These are phyloP conservation scores for Diaporthe velutina DNA, from an alignment of 2,329 filamentous ascomycete species.

Conservation along the genomic window DNA sequence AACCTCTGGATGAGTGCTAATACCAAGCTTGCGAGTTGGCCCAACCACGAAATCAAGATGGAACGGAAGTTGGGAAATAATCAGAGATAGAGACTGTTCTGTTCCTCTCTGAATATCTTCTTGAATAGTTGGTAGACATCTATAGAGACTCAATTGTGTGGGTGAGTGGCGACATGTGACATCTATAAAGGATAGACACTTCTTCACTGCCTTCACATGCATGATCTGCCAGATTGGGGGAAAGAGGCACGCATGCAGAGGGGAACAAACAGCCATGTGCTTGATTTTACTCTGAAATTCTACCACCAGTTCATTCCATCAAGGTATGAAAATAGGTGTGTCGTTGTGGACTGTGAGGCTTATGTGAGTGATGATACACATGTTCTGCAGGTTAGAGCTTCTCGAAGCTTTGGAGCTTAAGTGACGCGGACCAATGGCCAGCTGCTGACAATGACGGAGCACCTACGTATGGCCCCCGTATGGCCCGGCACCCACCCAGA, in stretches of 20 bases:
- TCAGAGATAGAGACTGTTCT: no score
- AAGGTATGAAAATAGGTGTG: background rate
- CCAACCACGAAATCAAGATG: no score
- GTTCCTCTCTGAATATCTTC: no score
- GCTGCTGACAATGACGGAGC: slow-evolving; percentile 17
- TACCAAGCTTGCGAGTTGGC: no score
- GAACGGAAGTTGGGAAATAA: no score
- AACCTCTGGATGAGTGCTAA: no score
- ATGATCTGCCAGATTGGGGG: no score
- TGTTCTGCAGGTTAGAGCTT: background rate
- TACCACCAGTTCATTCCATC: background rate
- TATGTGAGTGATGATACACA: background rate
- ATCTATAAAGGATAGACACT: background rate
- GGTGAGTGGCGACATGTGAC: accelerated
- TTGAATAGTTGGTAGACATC: no score
- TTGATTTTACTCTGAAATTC: background rate
- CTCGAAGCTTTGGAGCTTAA: slow-evolving; percentile 2
- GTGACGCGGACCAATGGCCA: background rate
- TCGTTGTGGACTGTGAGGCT: background rate
- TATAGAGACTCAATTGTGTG: no score
- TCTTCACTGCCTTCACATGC: no score
- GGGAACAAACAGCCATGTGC: background rate
- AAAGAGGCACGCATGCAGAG: background rate
- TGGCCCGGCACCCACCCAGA: background rate
- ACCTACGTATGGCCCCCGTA: slow-evolving; percentile 1